Base-by-base conservation (phyloP, 257 asterid genomes). In the Solanum appendiculatum region DNA sequence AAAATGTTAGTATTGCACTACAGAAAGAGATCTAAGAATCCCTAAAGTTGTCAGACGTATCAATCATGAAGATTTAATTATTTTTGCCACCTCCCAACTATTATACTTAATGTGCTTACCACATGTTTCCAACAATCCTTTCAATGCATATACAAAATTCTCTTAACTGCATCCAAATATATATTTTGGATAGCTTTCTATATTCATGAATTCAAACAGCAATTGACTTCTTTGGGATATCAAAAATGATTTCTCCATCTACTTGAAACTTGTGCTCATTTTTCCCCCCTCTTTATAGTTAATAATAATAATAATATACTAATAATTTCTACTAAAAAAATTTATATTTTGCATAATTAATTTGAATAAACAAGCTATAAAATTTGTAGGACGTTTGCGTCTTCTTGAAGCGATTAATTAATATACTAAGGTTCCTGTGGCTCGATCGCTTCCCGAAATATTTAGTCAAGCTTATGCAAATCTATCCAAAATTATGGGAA, bases 61-160 rank as follows among this genome's bases (percentile, higher is more conserved):
- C 91, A 92, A 92, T 90, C 92, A 90, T 89, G 87, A 86, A 88
- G 42, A 82, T 27, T 85, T 87, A 82, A 90, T 21, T 82, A 54
- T 54, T 54, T 82, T 33, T 63, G 25, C 54, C 78, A 80, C 46
- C 83, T 18, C 54, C 75, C 42, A 87, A 20, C 70, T 15, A 39
- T 72, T 66, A 85, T 66, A 85, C 70, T 85, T 40, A 85, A 85
- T 85, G 48, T 85, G 51, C 82, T 66, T 36, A 27, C 60, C 60
- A 51, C 60, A 51, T 51, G 60, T 51, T 51, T 51, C 60, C n/a
- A 44, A 37, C 82, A 21, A 51, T 23, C 46, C 51, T 73, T 73
- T 73, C 82, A 73, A 73, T 37, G 82, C 51, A 44, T 73, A 37
- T 73, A 73, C 51, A 73, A 73, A 73, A 36, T 15, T 82, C 3